These are phyloP conservation scores for Talaromyces sp. DNA, from an alignment of 2,329 filamentous ascomycete species.

Conservation along the genomic window DNA sequence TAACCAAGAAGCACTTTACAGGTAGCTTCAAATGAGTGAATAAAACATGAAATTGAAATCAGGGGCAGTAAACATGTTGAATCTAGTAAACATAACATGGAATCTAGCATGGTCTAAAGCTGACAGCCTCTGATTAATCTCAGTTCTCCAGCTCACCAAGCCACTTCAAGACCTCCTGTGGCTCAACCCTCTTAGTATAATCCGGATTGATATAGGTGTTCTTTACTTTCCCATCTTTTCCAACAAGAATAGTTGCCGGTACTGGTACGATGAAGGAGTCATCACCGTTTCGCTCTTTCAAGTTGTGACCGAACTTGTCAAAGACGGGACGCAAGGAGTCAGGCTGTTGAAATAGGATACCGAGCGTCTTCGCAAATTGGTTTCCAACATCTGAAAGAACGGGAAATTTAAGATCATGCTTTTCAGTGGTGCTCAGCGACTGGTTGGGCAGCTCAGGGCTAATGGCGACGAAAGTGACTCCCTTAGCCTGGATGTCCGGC, in stretches of 20 bases:
- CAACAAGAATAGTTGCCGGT: slow-evolving; percentile 36
- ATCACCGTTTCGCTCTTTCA: slow-evolving; percentile 31
- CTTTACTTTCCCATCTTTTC: slow-evolving; percentile 28
- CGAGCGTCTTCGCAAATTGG: slow-evolving; percentile 30
- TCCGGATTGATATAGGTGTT: slow-evolving; percentile 35
- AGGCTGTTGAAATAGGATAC: slow-evolving; percentile 30
- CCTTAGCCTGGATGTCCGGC: slow-evolving; percentile 29
- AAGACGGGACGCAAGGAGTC: slow-evolving; percentile 23
- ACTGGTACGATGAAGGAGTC: slow-evolving; percentile 34
- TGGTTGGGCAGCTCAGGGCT: slow-evolving; percentile 38
- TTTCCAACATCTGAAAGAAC: slow-evolving; percentile 39
- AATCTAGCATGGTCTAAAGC: neutral
- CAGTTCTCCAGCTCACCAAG: slow-evolving; percentile 34
- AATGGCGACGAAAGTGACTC: slow-evolving; percentile 39
- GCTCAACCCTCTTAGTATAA: slow-evolving; percentile 18
- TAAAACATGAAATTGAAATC: neutral
- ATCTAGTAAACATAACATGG: neutral
- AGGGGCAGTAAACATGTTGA: neutral
- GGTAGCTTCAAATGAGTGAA: neutral
- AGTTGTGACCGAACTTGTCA: slow-evolving; percentile 24
- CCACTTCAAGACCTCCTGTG: slow-evolving; percentile 3
- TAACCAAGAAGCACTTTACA: neutral
- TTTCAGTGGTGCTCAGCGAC: slow-evolving; percentile 34
- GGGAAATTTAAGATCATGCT: slow-evolving; percentile 35
- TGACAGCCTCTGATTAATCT: neutral